These are phyloP conservation scores for Lathyrus tuberosus DNA, from an alignment of 306 rosid species.

Conservation along the genomic window DNA sequence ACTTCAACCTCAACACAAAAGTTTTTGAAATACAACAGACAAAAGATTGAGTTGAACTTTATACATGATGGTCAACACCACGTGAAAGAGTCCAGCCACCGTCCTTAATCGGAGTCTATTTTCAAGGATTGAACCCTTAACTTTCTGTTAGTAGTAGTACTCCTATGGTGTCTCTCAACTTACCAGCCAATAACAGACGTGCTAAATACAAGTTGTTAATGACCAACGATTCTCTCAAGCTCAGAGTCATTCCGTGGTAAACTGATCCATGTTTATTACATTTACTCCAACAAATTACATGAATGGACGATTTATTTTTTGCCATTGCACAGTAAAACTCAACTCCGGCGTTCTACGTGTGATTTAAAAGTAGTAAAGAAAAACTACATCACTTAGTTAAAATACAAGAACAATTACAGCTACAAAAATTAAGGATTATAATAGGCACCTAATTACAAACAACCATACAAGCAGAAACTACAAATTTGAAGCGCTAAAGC, in stretches of 20 bases:
- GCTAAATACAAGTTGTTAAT: no score
- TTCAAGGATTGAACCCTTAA: no score
- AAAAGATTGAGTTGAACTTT: no score
- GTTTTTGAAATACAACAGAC: no score
- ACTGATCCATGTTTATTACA: conserved; percentile 9
- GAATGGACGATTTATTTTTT: conserved; percentile 9
- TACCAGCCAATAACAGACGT: no score
- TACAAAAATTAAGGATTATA: conserved; percentile 33
- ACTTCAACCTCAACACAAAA: no score
- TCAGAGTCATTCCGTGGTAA: conserved; percentile 11
- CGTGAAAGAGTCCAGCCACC: no score
- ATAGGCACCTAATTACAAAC: conserved; percentile 45
- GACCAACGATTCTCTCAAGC: neutral
- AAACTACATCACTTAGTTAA: conserved; percentile 37
- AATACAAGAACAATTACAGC: conserved; percentile 29
- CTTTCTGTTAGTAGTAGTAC: no score
- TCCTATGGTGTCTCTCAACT: no score
- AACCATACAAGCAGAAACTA: conserved; percentile 39
- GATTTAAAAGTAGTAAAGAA: neutral
- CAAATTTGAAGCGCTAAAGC: conserved; percentile 21
- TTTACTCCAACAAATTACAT: conserved; percentile 2
- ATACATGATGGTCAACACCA: no score
- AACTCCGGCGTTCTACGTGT: conserved; percentile 23
- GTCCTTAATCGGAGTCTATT: no score
- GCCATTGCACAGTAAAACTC: conserved; percentile 26